Conservation (phyloP, 169 alveolate species). For the Babesia gibsoni region DNA sequence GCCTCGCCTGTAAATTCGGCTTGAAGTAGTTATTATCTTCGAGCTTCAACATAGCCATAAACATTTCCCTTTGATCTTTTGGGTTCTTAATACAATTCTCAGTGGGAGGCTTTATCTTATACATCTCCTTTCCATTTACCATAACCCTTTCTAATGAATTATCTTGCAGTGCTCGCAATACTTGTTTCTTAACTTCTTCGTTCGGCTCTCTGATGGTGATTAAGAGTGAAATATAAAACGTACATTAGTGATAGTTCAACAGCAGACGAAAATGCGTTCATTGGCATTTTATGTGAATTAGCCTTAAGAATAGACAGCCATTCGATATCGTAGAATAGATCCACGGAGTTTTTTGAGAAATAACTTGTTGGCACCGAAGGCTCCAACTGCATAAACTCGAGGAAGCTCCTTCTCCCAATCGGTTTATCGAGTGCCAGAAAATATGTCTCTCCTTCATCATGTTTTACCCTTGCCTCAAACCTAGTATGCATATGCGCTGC, state of each 20-base stretch:
- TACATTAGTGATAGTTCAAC: conserved; percentile 39
- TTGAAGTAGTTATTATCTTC: conserved; percentile 36
- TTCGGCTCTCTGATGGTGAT: conserved; percentile 31
- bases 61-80: conserved; percentile 20
- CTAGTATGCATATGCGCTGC: conserved; percentile 72
- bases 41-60: conserved; percentile 34
- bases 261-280: conserved; percentile 54
- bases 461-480: conserved; percentile 66
- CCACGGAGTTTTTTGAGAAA: background rate
- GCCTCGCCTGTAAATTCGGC: conserved; percentile 13
- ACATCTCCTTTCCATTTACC: background rate
- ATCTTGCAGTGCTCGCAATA: background rate
- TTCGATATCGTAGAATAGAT: conserved; percentile 57
- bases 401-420: conserved; percentile 27
- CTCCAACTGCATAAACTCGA: conserved; percentile 20
- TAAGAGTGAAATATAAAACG: background rate
- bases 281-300: conserved; percentile 52
- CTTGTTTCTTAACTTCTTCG: conserved; percentile 14
- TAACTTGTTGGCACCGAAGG: conserved; percentile 1
- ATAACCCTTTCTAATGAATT: conserved; percentile 2
- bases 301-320: conserved; percentile 50
- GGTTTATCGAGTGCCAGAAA: conserved; percentile 63
- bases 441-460: conserved; percentile 56
- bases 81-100: conserved; percentile 14
- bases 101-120: background rate